These are phyloP conservation scores for Excoecaria cochinchinensis DNA, from an alignment of 345 rosid species.

Conservation along the genomic window DNA sequence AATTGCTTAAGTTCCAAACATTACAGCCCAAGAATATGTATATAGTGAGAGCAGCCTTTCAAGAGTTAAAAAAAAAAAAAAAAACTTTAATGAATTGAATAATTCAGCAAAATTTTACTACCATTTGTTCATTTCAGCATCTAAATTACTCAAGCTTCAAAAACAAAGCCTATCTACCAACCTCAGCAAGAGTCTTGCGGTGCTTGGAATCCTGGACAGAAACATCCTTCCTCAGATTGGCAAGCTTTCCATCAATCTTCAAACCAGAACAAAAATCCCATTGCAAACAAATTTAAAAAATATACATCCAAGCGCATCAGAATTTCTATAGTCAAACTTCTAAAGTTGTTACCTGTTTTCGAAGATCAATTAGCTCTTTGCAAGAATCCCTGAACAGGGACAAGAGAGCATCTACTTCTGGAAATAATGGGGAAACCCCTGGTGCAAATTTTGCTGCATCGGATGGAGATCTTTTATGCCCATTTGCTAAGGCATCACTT, in stretches of 20 bases:
- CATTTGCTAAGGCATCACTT: slow-evolving; percentile 65
- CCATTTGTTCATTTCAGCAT: neutral
- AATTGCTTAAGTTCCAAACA: neutral
- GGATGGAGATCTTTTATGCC: slow-evolving; percentile 54
- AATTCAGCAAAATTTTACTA: neutral
- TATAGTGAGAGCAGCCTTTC: neutral
- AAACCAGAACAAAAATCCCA: slow-evolving; percentile 29
- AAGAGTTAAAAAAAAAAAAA: neutral
- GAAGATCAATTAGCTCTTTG: slow-evolving; percentile 84
- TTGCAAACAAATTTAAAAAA: neutral
- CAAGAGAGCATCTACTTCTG: slow-evolving; percentile 88
- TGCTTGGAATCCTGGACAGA: slow-evolving; percentile 90
- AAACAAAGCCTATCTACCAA: slow-evolving; percentile 18
- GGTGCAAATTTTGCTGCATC: slow-evolving; percentile 55
- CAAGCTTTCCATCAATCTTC: slow-evolving; percentile 87
- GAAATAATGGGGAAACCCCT: slow-evolving; percentile 70
- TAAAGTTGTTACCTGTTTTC: slow-evolving; percentile 59
- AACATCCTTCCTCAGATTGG: slow-evolving; percentile 87
- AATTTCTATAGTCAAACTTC: neutral
- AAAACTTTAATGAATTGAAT: neutral
- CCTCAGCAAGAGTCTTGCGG: slow-evolving; percentile 93
- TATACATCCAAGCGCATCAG: neutral
- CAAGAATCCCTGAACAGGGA: slow-evolving; percentile 86
- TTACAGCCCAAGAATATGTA: neutral
- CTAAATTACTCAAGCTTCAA: neutral